Evolutionary conservation across 1,139 yeast genomes (phyloP).

Genomic region (Saccharomyces hybrid): DNA sequence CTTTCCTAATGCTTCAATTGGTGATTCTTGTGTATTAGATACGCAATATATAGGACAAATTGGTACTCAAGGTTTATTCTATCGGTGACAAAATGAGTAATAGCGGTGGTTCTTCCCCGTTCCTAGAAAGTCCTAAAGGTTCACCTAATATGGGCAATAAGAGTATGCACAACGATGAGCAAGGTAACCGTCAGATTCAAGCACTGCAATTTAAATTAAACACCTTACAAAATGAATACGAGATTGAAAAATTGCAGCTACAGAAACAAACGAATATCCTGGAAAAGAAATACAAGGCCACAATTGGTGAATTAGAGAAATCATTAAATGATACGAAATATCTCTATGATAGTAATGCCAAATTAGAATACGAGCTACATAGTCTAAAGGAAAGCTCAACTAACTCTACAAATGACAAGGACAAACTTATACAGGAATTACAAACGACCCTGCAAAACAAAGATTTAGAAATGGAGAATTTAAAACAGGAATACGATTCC

Average conservation of each 20-base stretch:
- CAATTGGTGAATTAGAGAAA: constrained; percentile 24
- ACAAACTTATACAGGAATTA: constrained; percentile 17
- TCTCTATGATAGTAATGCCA: constrained; percentile 37
- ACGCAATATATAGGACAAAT: background rate
- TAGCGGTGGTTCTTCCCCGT: constrained; percentile 41
- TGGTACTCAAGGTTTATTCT: background rate
- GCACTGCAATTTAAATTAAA: constrained; percentile 22
- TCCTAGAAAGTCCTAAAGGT: constrained; percentile 37
- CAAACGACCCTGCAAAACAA: constrained; percentile 12
- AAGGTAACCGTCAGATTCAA: constrained; percentile 16
- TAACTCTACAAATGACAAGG: constrained; percentile 20
- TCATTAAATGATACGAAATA: constrained; percentile 20
- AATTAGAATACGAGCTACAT: constrained; percentile 29
- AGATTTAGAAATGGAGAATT: constrained; percentile 17
- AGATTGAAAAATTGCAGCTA: constrained; percentile 21
- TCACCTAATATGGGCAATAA: constrained; percentile 8
- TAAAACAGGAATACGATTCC: constrained; percentile 13
- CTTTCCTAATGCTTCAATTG: background rate
- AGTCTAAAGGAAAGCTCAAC: constrained; percentile 27
- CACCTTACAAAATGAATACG: constrained; percentile 25
- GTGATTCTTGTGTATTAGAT: too few relatives aligned
- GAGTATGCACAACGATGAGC: background rate
- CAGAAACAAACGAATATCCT: constrained; percentile 20
- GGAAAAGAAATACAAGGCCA: constrained; percentile 23
- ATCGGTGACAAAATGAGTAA: constrained; percentile 12